Evolutionary conservation across 148 eudicot genomes (phyloP).

Genomic region (Vaccinium myrtillus): DNA sequence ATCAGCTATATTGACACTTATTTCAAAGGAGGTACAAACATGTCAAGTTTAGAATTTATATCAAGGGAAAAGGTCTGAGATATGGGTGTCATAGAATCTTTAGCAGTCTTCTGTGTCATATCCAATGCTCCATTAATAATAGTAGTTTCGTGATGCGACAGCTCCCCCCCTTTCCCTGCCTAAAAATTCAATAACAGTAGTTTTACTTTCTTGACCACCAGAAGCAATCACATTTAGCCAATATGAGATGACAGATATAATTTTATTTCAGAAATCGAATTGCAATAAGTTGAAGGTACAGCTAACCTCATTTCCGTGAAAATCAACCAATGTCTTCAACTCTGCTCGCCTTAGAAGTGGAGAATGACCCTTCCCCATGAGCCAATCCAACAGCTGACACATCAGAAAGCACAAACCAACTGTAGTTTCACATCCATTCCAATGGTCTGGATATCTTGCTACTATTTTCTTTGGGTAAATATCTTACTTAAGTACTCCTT

Average conservation of each 20-base stretch:
- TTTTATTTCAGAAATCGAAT: not conserved
- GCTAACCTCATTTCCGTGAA: not conserved
- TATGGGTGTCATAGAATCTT: not conserved
- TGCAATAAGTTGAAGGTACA: not conserved
- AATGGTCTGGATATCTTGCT: not conserved
- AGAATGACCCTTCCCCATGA: not conserved
- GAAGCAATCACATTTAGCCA: not conserved
- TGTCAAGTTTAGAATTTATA: not conserved
- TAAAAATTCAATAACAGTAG: not conserved
- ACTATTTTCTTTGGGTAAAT: no score
- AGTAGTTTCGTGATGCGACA: not conserved
- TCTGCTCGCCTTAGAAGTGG: not conserved
- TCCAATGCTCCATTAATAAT: not conserved
- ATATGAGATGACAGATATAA: not conserved
- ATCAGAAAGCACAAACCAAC: not conserved
- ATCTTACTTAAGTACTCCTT: not conserved
- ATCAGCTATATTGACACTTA: not conserved
- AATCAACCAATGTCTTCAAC: not conserved
- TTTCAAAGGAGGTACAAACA: constrained; percentile 1
- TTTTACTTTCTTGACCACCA: not conserved
- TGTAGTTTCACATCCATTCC: not conserved
- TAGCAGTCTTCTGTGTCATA: constrained; percentile 1
- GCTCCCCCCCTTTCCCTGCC: not conserved
- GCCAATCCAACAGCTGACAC: not conserved
- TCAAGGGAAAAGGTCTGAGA: not conserved